Conservation (phyloP, 108 stramenopile species). For the Schizochytrium sp. region DNA sequence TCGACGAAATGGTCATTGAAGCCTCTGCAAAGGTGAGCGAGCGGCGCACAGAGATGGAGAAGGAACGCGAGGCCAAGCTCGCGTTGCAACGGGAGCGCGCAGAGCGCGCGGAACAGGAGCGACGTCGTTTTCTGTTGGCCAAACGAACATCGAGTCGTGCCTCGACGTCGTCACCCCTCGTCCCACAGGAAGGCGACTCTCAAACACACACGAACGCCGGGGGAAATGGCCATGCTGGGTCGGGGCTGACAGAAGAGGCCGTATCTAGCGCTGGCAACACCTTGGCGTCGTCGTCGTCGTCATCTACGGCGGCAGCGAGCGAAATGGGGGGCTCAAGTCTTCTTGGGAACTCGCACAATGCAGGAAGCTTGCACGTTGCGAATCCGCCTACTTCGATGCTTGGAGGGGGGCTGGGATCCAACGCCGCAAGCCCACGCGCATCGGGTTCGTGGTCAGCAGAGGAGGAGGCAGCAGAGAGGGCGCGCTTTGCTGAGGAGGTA, state of each 20-base stretch:
- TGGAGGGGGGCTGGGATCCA: not conserved
- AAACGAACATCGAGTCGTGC: not conserved
- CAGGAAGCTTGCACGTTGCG: too few species aligned
- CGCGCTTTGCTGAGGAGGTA: not conserved
- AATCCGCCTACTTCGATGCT: not conserved
- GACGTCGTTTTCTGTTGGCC: not conserved
- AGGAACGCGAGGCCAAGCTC: constrained; percentile 2
- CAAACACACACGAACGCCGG: too few species aligned
- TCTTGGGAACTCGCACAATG: too few species aligned
- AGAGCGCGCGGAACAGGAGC: not conserved
- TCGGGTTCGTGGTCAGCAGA: not conserved
- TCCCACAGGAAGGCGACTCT: not conserved
- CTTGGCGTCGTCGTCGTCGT: too few species aligned
- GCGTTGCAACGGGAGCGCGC: not conserved
- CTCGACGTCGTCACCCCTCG: not conserved
- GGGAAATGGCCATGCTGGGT: too few species aligned
- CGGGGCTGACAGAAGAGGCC: too few species aligned
- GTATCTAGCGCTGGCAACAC: too few species aligned
- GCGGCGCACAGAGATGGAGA: constrained; percentile 14
- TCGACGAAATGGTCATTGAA: constrained; percentile 8
- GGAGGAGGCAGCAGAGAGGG: not conserved
- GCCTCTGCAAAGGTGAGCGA: constrained; percentile 11
- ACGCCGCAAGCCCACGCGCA: not conserved
- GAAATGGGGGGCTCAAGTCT: too few species aligned
- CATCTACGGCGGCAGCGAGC: too few species aligned